Base-by-base conservation (phyloP, 192 early-diverging fungal species). In the Funneliformis geosporum region DNA sequence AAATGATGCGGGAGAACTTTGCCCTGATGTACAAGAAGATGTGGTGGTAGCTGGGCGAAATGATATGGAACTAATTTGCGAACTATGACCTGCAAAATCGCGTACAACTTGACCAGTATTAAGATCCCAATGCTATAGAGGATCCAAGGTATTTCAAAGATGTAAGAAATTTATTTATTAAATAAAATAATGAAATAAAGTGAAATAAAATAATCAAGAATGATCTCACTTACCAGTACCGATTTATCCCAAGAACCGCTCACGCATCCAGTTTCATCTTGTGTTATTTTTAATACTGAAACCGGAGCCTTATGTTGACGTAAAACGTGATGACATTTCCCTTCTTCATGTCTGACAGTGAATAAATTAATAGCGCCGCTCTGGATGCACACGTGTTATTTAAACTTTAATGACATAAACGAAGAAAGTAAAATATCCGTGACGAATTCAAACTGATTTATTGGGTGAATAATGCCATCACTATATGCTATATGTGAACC, bases 221-320 rank as follows among this genome's bases (percentile, higher is more conserved):
- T 67, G 66, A 55, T 80, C 85, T 78, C 83, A 85, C 88, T 73
- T 87, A 94, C 93, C 82, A 95, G 50, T 23, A 95, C 85, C 16
- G 87, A 86, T 62, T 94, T 91, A 80, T 99, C 98, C 98, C 98
- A 99, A 33, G 97, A 96, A 7, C 97, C 98, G 81, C 95, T 98
- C 66, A 98, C 88, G 65, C 95, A 83, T 0, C 90, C 89, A 71
- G 87, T 87, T 81, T 99, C 95, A 50, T 93, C 95, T 2, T 94
- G 94, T 11, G 92, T 89, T 33, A 96, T 91, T 61, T 87, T 88
- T 25, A 99, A 80, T 1, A 92, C 90, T 0, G 97, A 97, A 5
- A 99, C 97, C 5, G 95, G 92, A 23, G 87, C 90, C 14, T 85
- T 91, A 76, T 99, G 98, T 67, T 92, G 88, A 40, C 89, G 83